A percentile compares a stretch with the other conserved stretches of the same genome.
phyloP scores from a whole-genome alignment of 495 filamentous ascomycete species.

The Aspergillus homomorphus region DNA sequence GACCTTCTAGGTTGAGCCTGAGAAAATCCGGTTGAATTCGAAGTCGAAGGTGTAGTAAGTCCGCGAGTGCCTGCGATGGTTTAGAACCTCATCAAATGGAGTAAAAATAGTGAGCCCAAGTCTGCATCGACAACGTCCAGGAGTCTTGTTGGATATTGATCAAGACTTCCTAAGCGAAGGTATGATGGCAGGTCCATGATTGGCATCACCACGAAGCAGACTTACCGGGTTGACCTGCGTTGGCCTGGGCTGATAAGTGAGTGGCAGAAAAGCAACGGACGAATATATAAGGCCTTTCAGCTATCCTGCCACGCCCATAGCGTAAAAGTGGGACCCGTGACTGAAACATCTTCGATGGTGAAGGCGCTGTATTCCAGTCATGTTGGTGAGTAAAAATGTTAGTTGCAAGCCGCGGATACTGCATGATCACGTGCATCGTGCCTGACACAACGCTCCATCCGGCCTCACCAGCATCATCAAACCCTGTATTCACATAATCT shows the following conservation, averaged over 20 bases:
- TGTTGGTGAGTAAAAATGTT: background rate
- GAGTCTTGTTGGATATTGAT: background rate
- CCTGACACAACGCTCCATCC: slow-evolving; percentile 15
- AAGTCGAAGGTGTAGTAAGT: background rate
- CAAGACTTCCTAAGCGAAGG: too few species aligned
- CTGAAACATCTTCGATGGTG: slow-evolving; percentile 31
- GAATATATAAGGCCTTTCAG: slow-evolving; percentile 12
- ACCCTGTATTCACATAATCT: background rate
- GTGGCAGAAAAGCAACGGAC: slow-evolving; percentile 34
- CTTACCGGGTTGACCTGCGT: slow-evolving; percentile 23
- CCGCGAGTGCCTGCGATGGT: background rate
- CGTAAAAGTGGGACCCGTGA: slow-evolving; percentile 23
- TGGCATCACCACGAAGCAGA: background rate
- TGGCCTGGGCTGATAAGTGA: slow-evolving; percentile 19
- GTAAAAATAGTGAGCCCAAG: background rate
- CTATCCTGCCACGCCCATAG: slow-evolving; percentile 16
- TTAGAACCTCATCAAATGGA: background rate
- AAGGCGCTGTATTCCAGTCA: background rate
- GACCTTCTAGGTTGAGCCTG: slow-evolving; percentile 17
- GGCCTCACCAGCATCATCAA: background rate
- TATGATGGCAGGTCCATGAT: background rate
- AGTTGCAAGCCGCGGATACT: background rate
- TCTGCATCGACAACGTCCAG: background rate
- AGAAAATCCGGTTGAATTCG: slow-evolving; percentile 6
- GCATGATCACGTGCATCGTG: slow-evolving; percentile 8